phyloP scores from a whole-genome alignment of 257 asterid species.

The Vinca minor region DNA sequence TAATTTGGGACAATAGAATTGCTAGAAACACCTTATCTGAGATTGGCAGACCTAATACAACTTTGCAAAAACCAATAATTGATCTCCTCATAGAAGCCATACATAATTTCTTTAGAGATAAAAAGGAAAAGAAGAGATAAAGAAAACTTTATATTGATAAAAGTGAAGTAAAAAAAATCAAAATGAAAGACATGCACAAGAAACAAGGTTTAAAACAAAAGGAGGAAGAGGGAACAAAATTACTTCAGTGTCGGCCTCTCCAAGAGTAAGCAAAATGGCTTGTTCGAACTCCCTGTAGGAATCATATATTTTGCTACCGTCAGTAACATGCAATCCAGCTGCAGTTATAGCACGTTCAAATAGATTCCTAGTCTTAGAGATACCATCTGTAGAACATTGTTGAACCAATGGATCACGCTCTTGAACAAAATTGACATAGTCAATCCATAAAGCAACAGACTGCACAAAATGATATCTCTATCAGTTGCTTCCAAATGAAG shows the following conservation, averaged over 20 bases:
- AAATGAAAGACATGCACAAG: slow-evolving; percentile 5
- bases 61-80: too few species aligned
- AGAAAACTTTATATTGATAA: too few species aligned
- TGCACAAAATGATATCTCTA: slow-evolving; percentile 35
- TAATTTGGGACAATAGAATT: background rate
- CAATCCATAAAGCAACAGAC: slow-evolving; percentile 91
- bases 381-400: slow-evolving; percentile 52
- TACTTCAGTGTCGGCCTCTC: slow-evolving; percentile 55
- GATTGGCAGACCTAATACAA: background rate
- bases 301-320: slow-evolving; percentile 84
- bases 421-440: slow-evolving; percentile 75
- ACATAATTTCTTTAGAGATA: background rate
- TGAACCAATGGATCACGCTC: slow-evolving; percentile 55
- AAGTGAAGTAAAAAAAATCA: background rate
- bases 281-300: slow-evolving; percentile 75
- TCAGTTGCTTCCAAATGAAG: slow-evolving; percentile 10
- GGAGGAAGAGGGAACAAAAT: slow-evolving; percentile 12
- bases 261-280: slow-evolving; percentile 49
- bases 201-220: background rate
- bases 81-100: background rate
- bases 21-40: background rate
- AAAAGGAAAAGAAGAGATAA: background rate
- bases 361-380: slow-evolving; percentile 65
- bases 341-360: slow-evolving; percentile 92
- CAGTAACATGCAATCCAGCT: slow-evolving; percentile 74